Evolutionary conservation across 1,284 basidiomycete species (phyloP), one percentile per base, ranked within the genome.

Genomic region (Neotropicomus parvogracilis): DNA sequence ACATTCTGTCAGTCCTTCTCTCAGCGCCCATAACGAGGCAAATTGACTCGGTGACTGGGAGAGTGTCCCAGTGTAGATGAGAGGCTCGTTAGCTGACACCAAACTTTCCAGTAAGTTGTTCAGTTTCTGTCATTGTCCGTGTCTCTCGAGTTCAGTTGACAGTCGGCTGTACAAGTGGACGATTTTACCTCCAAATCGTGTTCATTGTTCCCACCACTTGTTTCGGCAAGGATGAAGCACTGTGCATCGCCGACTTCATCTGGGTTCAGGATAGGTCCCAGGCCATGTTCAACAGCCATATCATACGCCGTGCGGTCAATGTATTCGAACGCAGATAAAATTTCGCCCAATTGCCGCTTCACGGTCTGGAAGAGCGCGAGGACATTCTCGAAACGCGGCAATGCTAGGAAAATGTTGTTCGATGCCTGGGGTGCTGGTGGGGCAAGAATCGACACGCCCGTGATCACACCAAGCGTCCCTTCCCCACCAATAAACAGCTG

Each of bases 401-500:
- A 72, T 4, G 86, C 86, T 33, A 91, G 72, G 51, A 91, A 81
- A 54, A 88, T 77, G 59, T 89, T 90, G 59, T 83, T 88, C n/a
- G 85, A 80, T 5, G 86, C 85, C 49, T 81, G 81, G 9, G 95
- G 93, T 39, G 92, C 81, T 14, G 91, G 84, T 0, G 95, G 91
- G n/a, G 95, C 93, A 49, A 97, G 77, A 58, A 99, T 95, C 8
- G 94, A 95, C 20, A 98, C 89, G 34, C 83, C 97, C 5, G 97
- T 99, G 52, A 99, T 87, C 51, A 99, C 77, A 40, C 97, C 95
- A 27, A 99, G 83, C 0, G 94, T 95, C 45, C 97, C 97, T 68
- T 99, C 97, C 10, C 91, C 88, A 17, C 97, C 97, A 59, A 99
- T 97, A 70, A 99, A 99, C 7, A 99, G 80, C 67, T 99, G 97